Evolutionary conservation across 169 alveolate genomes (phyloP), one percentile per base, ranked within the genome.

Genomic region (Plasmodium blacklocki): DNA sequence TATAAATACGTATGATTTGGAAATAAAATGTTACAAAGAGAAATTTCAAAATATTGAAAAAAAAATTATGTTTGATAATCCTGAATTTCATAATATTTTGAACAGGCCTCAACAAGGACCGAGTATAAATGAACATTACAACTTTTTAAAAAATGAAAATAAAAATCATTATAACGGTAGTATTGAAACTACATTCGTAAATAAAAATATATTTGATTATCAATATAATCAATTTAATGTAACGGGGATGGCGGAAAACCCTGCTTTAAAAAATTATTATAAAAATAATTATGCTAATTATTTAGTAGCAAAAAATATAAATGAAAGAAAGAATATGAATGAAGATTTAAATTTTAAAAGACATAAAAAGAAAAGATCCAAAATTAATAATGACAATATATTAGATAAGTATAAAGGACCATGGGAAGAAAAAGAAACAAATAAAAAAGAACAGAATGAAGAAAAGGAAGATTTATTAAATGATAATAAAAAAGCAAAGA

Each of bases 1-100:
- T 92, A 93, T 94, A 91, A 49, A 93, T 74, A 93, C 88, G 23
- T 70, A 47, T 58, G 92, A 86, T 71, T 14, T 86, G 71, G 92
- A 86, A 86, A 71, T 86, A 86, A 86, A 86, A 72, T 71, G 73
- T 72, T 86, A 86, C 58, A 86, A 73, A 72, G 92, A 86, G 62
- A 70, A 86, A 73, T 86, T 59, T 63, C 43, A 86, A 63, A 86
- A 86, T 71, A 86, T 86, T 7, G 92, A 62, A 86, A 86, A 86
- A 67, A 86, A 86, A 49, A 86, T 86, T 18, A 71, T 86, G 88
- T 67, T 86, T 64, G 70, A 59, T 63, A 75, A 86, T 54, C 74
- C 86, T 8, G 85, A 39, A 8, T 67, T 71, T 73, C 92, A 59
- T 52, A 86, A 56, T 18, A 74, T 86, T 12, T 15, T 72, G 71